These are phyloP conservation scores for Yarrowia galli DNA, from an alignment of 1,139 yeast species.

Conservation along the genomic window DNA sequence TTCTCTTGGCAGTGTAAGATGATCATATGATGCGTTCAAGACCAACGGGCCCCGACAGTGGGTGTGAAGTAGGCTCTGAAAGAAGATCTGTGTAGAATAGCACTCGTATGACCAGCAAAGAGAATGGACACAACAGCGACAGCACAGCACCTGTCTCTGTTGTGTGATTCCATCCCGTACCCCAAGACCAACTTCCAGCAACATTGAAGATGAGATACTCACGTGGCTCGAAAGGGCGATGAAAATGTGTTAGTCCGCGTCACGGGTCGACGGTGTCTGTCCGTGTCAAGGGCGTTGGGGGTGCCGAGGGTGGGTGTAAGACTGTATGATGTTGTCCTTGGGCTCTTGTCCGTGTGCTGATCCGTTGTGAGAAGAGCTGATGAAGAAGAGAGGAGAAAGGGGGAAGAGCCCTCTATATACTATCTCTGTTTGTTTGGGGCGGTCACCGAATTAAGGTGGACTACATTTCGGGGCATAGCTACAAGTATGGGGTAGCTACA, in stretches of 20 bases:
- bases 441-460: neutral
- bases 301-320: too few species aligned
- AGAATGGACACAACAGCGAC: neutral
- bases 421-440: neutral
- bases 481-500: neutral
- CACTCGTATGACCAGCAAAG: neutral
- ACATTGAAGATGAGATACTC: neutral
- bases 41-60: neutral
- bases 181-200: neutral
- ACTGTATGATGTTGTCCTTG: too few species aligned
- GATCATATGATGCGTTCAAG: neutral
- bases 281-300: too few species aligned
- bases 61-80: neutral
- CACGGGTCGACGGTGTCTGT: too few species aligned
- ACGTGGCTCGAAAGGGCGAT: neutral
- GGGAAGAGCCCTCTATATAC: neutral
- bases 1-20: neutral
- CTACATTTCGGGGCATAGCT: neutral
- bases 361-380: neutral
- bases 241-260: too few species aligned
- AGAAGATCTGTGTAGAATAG: neutral
- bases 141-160: neutral
- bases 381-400: neutral
- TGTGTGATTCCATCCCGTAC: neutral
- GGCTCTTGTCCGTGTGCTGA: too few species aligned